These are phyloP conservation scores for Gelatoporia subvermispora DNA, from an alignment of 768 basidiomycete genomes.

Conservation along the genomic window DNA sequence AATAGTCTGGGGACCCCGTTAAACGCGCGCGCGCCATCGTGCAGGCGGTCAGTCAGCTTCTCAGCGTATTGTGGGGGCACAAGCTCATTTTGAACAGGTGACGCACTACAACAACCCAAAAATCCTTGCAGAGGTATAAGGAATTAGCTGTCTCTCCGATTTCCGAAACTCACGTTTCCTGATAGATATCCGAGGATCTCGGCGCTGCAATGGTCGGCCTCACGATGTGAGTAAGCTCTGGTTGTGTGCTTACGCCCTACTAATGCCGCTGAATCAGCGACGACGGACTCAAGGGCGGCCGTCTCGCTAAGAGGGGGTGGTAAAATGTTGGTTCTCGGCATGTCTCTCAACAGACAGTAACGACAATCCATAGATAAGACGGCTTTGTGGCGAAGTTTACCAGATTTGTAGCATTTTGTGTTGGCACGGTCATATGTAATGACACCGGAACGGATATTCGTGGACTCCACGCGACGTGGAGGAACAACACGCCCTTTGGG, in stretches of 20 bases:
- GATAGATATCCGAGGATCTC: slow-evolving; percentile 72
- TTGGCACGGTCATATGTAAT: too few relatives aligned
- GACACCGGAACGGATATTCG: too few relatives aligned
- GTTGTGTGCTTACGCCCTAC: background rate
- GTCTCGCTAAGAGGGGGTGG: slow-evolving; percentile 63
- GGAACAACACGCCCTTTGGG: too few relatives aligned
- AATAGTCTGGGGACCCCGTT: slow-evolving; percentile 85
- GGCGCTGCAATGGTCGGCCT: slow-evolving; percentile 94
- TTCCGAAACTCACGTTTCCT: slow-evolving; percentile 1
- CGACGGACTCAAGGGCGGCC: slow-evolving; percentile 64
- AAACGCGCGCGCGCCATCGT: slow-evolving; percentile 95
- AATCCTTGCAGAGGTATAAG: slow-evolving; percentile 75
- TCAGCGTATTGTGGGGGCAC: background rate
- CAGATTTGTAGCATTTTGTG: too few relatives aligned
- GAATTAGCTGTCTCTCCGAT: background rate
- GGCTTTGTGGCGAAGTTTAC: too few relatives aligned
- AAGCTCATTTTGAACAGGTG: slow-evolving; percentile 38
- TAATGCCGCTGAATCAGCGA: slow-evolving; percentile 37
- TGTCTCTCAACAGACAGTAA: too few relatives aligned
- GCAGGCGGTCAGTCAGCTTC: slow-evolving; percentile 61
- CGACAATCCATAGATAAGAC: too few relatives aligned
- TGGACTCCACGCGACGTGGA: too few relatives aligned
- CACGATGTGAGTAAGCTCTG: slow-evolving; percentile 59
- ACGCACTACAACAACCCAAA: slow-evolving; percentile 96
- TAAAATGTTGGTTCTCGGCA: slow-evolving; percentile 23